A percentile compares a stretch with the other conserved stretches of the same genome.
phyloP scores from a whole-genome alignment of 2,329 filamentous ascomycete genomes.

The Xylaria sp. region DNA sequence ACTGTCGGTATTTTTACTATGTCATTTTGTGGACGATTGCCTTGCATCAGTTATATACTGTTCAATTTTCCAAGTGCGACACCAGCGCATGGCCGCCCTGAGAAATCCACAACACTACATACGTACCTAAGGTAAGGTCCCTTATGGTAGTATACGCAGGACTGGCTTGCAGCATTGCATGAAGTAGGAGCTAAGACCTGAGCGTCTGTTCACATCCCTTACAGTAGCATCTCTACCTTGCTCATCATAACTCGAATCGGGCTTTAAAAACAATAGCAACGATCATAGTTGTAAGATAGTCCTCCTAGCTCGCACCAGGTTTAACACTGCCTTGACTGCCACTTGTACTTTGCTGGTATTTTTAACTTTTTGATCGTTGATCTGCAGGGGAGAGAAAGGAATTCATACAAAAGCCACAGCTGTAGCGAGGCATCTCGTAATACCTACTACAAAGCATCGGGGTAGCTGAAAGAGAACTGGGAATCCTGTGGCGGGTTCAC shows the following conservation, averaged over 20 bases:
- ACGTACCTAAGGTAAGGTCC: not conserved
- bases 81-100: not conserved
- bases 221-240: too few relatives aligned
- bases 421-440: conserved; percentile 19
- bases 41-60: not conserved
- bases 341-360: not conserved
- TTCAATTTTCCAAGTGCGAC: not conserved
- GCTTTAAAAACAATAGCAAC: not conserved
- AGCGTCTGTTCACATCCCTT: not conserved
- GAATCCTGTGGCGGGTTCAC: conserved; percentile 28
- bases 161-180: conserved; percentile 23
- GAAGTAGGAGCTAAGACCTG: conserved; percentile 13
- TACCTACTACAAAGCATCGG: conserved; percentile 11
- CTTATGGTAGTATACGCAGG: not conserved
- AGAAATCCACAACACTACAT: not conserved
- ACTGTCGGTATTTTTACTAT: not conserved
- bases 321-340: too few relatives aligned
- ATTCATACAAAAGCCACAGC: conserved; percentile 23
- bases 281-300: not conserved
- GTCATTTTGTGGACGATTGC: not conserved
- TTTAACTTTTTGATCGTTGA: too few relatives aligned
- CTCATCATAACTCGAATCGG: not conserved
- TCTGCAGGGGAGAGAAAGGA: not conserved
- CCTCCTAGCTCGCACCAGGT: not conserved
- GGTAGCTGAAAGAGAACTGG: conserved; percentile 21